These are phyloP conservation scores for Stephania yunnanensis DNA, from an alignment of 164 flowering plant species.

Conservation along the genomic window DNA sequence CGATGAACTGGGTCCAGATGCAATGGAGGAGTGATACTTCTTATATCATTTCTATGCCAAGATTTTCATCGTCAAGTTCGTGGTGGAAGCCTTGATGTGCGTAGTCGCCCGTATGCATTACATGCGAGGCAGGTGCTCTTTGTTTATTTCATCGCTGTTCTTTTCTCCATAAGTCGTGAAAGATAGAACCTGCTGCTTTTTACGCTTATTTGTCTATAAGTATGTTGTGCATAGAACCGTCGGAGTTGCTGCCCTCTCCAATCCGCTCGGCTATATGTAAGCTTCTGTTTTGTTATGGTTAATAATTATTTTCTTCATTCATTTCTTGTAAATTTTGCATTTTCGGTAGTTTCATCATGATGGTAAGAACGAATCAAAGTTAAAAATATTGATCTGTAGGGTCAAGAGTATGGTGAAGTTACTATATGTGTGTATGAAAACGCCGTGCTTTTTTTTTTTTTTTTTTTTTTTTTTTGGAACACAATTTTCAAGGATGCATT, in stretches of 20 bases:
- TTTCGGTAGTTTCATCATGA: background rate
- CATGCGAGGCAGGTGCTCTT: constrained; percentile 6
- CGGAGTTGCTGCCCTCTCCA: background rate
- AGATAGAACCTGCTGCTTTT: background rate
- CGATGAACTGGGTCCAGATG: constrained; percentile 24
- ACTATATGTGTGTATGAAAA: no score
- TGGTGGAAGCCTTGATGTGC: constrained; percentile 8
- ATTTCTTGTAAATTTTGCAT: background rate
- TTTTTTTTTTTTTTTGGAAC: no score
- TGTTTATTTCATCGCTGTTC: constrained; percentile 1
- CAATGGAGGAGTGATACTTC: background rate
- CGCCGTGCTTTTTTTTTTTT: no score
- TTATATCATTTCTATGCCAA: background rate
- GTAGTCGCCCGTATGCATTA: constrained; percentile 8
- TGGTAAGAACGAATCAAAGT: background rate
- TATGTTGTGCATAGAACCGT: constrained; percentile 1
- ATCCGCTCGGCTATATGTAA: background rate
- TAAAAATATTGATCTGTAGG: background rate
- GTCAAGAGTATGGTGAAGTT: background rate
- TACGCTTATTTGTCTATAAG: constrained; percentile 7
- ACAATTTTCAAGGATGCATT: background rate
- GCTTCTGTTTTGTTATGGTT: background rate
- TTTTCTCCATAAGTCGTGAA: background rate
- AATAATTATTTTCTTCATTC: background rate
- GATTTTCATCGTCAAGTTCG: background rate